Conservation (phyloP, 192 early-diverging fungal species). For the Physocladia obscura region DNA sequence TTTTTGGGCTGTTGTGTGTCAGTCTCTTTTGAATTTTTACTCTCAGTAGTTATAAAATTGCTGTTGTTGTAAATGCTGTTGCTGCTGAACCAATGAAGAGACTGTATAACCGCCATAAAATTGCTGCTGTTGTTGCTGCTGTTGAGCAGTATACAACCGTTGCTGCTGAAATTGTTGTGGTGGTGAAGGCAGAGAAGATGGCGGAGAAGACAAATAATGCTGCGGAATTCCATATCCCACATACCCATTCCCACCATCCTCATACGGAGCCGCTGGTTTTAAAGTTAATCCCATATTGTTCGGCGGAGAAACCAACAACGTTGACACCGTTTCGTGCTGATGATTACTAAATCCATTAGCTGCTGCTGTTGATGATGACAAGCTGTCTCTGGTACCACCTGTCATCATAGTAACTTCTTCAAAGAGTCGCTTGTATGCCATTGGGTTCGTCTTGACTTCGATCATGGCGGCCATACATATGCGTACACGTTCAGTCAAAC, state of each 20-base stretch:
- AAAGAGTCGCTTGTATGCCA: constrained; percentile 75
- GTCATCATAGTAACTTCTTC: constrained; percentile 65
- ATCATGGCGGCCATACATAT: constrained; percentile 50
- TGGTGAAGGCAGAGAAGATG: not conserved
- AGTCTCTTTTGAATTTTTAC: no score
- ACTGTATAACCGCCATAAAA: constrained; percentile 1
- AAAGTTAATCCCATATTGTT: not conserved
- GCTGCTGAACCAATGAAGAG: not conserved
- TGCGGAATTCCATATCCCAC: not conserved
- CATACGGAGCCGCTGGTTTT: no score
- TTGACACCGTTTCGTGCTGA: not conserved
- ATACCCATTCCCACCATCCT: not conserved
- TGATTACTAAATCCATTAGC: not conserved
- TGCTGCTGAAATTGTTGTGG: constrained; percentile 22
- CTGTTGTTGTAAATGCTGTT: not conserved
- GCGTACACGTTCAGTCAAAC: constrained; percentile 74
- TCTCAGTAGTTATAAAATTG: no score
- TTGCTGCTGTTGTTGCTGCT: constrained; percentile 11
- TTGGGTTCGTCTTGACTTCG: constrained; percentile 64
- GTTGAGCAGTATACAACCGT: not conserved
- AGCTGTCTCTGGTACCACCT: constrained; percentile 1
- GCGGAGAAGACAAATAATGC: not conserved
- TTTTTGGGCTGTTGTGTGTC: no score
- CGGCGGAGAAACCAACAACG: not conserved
- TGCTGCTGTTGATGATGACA: not conserved